These are phyloP conservation scores for Coemansia sp. DNA, from an alignment of 192 early-diverging fungal genomes.

Conservation along the genomic window DNA sequence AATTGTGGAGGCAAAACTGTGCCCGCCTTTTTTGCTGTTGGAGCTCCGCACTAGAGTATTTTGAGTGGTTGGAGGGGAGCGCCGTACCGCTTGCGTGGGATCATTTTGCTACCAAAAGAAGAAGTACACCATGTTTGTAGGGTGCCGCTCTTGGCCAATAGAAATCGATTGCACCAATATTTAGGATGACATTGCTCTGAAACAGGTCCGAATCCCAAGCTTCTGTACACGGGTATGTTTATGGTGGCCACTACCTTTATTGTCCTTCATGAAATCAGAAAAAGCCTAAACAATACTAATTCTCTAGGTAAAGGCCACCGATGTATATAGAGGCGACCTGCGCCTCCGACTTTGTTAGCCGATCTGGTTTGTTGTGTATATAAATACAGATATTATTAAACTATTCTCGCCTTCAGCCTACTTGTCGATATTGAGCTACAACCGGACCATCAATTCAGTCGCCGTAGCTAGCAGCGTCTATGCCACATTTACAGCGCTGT, in stretches of 20 bases:
- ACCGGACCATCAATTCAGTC: not conserved
- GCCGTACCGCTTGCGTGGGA: no score
- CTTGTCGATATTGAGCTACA: not conserved
- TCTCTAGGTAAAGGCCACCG: not conserved
- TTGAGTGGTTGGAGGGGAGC: not conserved
- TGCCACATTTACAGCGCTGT: constrained; percentile 5
- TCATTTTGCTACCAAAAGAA: no score
- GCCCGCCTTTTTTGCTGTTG: not conserved
- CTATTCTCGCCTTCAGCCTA: not conserved
- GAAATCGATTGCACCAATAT: not conserved
- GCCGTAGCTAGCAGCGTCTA: not conserved
- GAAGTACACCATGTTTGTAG: no score
- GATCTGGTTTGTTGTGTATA: not conserved
- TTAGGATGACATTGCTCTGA: not conserved
- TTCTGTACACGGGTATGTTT: not conserved
- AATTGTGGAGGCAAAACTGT: not conserved
- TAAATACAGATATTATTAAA: not conserved
- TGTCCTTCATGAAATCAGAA: not conserved
- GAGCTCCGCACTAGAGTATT: not conserved
- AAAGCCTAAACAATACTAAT: not conserved
- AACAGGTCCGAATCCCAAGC: not conserved
- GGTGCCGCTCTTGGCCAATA: not conserved
- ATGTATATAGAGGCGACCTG: not conserved
- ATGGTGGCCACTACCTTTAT: not conserved
- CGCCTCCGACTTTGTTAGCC: not conserved